phyloP scores from a whole-genome alignment of 192 early-diverging fungal genomes.

The Coemansia sp. region DNA sequence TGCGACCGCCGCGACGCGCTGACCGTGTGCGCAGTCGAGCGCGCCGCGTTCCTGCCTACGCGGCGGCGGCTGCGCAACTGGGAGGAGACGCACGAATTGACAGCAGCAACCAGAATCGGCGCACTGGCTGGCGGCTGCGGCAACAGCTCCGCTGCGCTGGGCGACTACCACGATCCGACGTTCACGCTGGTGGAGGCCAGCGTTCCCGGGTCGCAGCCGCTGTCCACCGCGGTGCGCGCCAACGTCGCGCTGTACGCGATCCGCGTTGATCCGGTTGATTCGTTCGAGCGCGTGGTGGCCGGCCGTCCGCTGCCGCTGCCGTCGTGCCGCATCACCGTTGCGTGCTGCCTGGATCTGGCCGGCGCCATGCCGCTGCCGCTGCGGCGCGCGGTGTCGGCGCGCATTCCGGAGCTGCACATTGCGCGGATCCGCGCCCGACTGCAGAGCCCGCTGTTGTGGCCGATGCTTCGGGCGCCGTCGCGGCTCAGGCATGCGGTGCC shows the following conservation, averaged over 20 bases:
- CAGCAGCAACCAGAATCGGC: background rate
- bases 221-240: constrained; percentile 26
- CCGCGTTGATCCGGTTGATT: constrained; percentile 48
- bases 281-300: constrained; percentile 35
- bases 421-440: constrained; percentile 13
- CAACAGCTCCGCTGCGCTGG: constrained; percentile 7
- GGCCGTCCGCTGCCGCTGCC: constrained; percentile 18
- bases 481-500: constrained; percentile 5
- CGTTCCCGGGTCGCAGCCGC: constrained; percentile 49
- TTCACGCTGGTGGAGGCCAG: constrained; percentile 49
- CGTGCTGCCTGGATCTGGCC: constrained; percentile 36
- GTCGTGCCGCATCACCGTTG: constrained; percentile 41
- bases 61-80: constrained; percentile 44
- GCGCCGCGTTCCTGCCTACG: constrained; percentile 23
- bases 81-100: background rate
- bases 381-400: constrained; percentile 34
- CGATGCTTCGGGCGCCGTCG: constrained; percentile 22
- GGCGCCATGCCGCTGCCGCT: constrained; percentile 45
- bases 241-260: constrained; percentile 31
- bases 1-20: constrained; percentile 39
- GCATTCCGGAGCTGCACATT: constrained; percentile 22
- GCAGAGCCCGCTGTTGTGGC: constrained; percentile 10
- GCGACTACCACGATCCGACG: constrained; percentile 33
- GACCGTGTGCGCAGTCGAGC: constrained; percentile 20
- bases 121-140: background rate